Evolutionary conservation across 2,329 filamentous ascomycete species (phyloP).

Genomic region (Colletotrichum somersetense): DNA sequence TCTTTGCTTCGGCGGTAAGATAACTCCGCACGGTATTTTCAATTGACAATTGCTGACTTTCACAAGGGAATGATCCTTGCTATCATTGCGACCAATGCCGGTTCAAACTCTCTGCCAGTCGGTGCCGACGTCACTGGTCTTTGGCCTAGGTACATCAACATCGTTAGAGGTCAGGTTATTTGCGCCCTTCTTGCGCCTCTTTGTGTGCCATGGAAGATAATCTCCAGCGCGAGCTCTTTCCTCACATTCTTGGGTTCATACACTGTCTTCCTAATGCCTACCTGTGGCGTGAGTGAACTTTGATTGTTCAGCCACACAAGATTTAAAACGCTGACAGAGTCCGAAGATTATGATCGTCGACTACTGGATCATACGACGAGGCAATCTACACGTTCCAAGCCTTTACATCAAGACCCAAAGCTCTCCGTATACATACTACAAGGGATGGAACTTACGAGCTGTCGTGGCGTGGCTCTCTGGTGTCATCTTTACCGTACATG

Average conservation of each 20-base stretch:
- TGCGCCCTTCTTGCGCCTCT: constrained; percentile 49
- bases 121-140: constrained; percentile 50
- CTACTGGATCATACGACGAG: constrained; percentile 49
- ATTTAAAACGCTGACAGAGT: background rate
- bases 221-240: constrained; percentile 43
- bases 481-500: constrained; percentile 44
- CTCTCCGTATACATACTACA: constrained; percentile 49
- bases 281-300: constrained; percentile 44
- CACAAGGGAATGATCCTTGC: constrained; percentile 41
- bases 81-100: constrained; percentile 44
- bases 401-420: constrained; percentile 45
- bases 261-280: constrained; percentile 50
- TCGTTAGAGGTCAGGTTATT: constrained; percentile 49
- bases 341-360: constrained; percentile 52
- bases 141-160: constrained; percentile 49
- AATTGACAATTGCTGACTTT: background rate
- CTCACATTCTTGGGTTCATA: constrained; percentile 46
- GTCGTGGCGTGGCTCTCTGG: constrained; percentile 44
- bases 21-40: background rate
- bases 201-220: constrained; percentile 51
- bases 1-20: constrained; percentile 50
- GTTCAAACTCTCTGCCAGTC: constrained; percentile 49
- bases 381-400: constrained; percentile 51
- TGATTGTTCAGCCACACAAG: no score
- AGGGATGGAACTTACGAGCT: constrained; percentile 48